Evolutionary conservation across 1,284 basidiomycete genomes (phyloP).

Genomic region (Apiotrichum brassicae): DNA sequence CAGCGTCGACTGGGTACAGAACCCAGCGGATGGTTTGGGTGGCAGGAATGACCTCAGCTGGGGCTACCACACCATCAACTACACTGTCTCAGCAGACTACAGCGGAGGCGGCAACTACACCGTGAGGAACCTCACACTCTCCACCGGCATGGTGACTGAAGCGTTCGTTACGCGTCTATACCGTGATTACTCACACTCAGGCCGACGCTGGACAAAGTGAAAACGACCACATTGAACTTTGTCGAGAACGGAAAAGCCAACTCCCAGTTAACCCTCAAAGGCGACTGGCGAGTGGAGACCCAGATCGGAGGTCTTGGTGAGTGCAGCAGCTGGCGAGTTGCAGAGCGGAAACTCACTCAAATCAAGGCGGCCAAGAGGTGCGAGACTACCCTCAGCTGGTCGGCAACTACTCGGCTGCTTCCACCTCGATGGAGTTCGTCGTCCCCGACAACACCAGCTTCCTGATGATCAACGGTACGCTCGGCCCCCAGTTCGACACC

Average conservation of each 20-base stretch:
- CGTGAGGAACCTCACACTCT: not conserved
- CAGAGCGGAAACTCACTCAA: no score
- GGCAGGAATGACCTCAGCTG: not conserved
- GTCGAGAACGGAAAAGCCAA: not conserved
- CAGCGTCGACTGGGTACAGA: not conserved
- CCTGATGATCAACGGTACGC: not conserved
- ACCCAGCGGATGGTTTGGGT: not conserved
- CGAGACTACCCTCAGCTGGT: not conserved
- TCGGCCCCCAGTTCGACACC: not conserved
- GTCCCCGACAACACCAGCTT: not conserved
- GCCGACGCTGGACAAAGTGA: not conserved
- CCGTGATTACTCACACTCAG: not conserved
- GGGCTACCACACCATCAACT: not conserved
- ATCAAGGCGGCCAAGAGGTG: not conserved
- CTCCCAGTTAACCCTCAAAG: not conserved
- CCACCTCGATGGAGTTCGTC: not conserved
- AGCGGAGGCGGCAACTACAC: not conserved
- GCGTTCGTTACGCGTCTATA: conserved; percentile 1
- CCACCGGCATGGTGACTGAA: not conserved
- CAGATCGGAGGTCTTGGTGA: not conserved
- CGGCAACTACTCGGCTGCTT: not conserved
- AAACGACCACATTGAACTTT: not conserved
- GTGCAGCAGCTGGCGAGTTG: no score
- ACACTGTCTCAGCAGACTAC: not conserved
- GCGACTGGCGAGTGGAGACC: not conserved